Conservation (phyloP, 306 rosid genomes). For the Fragaria nilgerrensis region DNA sequence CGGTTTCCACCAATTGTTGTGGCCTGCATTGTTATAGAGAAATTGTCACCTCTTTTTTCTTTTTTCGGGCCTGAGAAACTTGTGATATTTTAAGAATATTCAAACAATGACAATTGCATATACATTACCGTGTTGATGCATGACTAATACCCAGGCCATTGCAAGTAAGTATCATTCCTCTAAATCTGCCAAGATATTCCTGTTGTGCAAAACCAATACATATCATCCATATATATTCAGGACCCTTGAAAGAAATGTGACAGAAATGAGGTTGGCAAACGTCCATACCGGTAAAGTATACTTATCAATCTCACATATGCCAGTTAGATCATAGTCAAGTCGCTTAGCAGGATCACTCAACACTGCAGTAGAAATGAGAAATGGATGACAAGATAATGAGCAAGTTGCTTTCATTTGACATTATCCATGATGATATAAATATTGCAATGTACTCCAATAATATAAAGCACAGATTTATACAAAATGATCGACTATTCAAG, state of each 20-base stretch:
- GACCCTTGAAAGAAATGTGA: neutral
- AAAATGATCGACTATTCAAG: neutral
- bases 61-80: neutral
- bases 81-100: neutral
- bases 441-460: neutral
- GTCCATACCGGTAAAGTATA: constrained; percentile 60
- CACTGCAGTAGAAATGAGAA: constrained; percentile 32
- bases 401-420: neutral
- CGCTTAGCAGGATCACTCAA: constrained; percentile 67
- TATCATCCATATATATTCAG: neutral
- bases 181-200: constrained; percentile 82
- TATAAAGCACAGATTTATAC: neutral
- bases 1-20: constrained; percentile 42
- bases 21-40: constrained; percentile 50
- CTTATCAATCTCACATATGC: constrained; percentile 65
- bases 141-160: constrained; percentile 72
- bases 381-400: constrained; percentile 11
- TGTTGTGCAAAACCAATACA: constrained; percentile 23
- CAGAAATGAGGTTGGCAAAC: neutral
- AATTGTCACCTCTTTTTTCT: neutral
- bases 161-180: constrained; percentile 83
- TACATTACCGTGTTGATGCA: constrained; percentile 46
- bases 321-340: constrained; percentile 63
- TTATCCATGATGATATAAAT: neutral
- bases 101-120: neutral